Conservation (phyloP, 305 asterid species). For the Petunia hybrid region DNA sequence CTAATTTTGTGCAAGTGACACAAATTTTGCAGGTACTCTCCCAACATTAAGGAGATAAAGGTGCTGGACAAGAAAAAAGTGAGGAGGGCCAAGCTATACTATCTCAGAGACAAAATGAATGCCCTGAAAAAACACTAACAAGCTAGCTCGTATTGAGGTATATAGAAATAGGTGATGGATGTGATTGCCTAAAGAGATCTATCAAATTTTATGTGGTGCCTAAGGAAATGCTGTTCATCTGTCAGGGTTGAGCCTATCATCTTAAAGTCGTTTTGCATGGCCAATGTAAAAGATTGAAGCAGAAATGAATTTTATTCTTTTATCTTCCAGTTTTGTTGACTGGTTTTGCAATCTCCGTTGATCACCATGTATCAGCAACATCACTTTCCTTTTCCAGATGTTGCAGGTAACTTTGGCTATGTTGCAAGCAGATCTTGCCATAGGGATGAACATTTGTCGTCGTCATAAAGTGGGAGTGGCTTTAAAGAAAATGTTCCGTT, state of each 20-base stretch:
- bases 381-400: slow-evolving; percentile 2
- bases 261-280: neutral
- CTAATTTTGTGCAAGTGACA: neutral
- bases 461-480: neutral
- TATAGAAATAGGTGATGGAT: neutral
- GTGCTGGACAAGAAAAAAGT: slow-evolving; percentile 91
- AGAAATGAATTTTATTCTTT: neutral
- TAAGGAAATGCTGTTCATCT: slow-evolving; percentile 14
- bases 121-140: slow-evolving; percentile 73
- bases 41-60: slow-evolving; percentile 89
- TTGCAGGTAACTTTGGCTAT: neutral
- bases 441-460: neutral
- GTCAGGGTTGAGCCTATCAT: slow-evolving; percentile 22
- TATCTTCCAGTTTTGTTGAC: neutral
- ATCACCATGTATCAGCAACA: slow-evolving; percentile 16
- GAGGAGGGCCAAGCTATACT: slow-evolving; percentile 97
- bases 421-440: slow-evolving; percentile 2
- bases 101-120: slow-evolving; percentile 87
- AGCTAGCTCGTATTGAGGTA: slow-evolving; percentile 22
- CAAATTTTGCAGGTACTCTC: slow-evolving; percentile 77
- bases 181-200: neutral
- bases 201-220: neutral
- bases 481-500: neutral
- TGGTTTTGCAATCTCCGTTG: neutral
- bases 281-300: slow-evolving; percentile 14